A percentile compares a stretch with the other conserved stretches of the same genome.
These are phyloP conservation scores for Zea luxurians DNA, from an alignment of 176 grass and related monocot species.

Conservation along the genomic window DNA sequence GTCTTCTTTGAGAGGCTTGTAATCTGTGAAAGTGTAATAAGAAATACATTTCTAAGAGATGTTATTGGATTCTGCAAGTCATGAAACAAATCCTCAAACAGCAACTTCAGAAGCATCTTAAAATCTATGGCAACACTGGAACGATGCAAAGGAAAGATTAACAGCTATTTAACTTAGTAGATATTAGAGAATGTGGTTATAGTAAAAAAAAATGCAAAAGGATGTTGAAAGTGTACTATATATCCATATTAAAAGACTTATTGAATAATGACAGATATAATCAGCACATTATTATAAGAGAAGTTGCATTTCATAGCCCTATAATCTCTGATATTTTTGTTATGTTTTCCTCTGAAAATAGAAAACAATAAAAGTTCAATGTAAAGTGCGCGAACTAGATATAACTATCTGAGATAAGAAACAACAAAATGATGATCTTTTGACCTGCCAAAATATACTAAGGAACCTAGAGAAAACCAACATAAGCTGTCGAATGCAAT, in stretches of 20 bases:
- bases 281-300: slow-evolving; percentile 10
- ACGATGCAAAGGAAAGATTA: no score
- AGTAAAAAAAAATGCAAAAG: no score
- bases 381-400: slow-evolving; percentile 8
- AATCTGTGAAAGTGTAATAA: slow-evolving; percentile 58
- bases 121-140: background rate
- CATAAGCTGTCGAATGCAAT: background rate
- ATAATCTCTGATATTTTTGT: background rate
- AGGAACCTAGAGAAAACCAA: background rate
- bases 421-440: background rate
- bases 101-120: slow-evolving; percentile 24
- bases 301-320: slow-evolving; percentile 7
- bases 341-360: slow-evolving; percentile 20
- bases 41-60: slow-evolving; percentile 26
- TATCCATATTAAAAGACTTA: no score
- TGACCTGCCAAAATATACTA: background rate
- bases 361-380: background rate
- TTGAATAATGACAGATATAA: background rate
- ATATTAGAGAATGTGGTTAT: no score
- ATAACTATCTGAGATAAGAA: background rate
- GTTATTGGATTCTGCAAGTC: background rate
- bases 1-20: slow-evolving; percentile 94
- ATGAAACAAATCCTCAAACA: background rate
- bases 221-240: no score
- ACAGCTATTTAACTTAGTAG: no score